Base-by-base conservation (phyloP, 1,284 basidiomycete species). In the Albatrellus sp. region DNA sequence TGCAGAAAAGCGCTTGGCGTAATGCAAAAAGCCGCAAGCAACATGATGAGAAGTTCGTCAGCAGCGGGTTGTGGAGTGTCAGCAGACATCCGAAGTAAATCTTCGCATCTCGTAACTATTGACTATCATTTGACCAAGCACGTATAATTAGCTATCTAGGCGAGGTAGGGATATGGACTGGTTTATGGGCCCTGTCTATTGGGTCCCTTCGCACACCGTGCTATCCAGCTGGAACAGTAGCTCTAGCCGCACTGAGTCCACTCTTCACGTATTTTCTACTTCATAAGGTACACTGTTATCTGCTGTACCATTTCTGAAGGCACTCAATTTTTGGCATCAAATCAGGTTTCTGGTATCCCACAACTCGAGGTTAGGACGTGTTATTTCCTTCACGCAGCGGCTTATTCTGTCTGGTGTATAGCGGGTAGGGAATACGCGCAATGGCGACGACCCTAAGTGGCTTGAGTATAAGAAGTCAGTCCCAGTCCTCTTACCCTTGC, bases 61-160 rank as follows among this genome's bases (percentile, higher is more conserved):
- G 68, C 4, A 66, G 63, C 28, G 86, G 87, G 0, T 61, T 88
- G 9, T 90, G 86, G 85, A 64, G 70, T 34, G 61, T 78, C 47
- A 80, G 75, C 49, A 64, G 87, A 31, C 86, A 89, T 54, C 85
- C 85, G 31, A 89, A 88, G 82, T 85, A 59, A 41, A 71, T 60
- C 9, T 46, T 31, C 30, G 16, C 19, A 36, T 10, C 12, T 31
- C 30, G 16, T 24, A 36, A 11, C 12, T 37, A 24, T 42, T 9
- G 31, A 24, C 31, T n/a, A 37, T 31, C 17, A 45, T 20, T 24
- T 50, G 30, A 24, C 8, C 24, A 24, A 20, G 10, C 13, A 40
- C 3, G 1, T 6, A 16, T 38, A 16, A 20, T 24, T 38, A 85
- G 81, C 63, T 88, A 89, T 58, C 72, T 86, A 31, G 84, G 80